Evolutionary conservation across 2,329 filamentous ascomycete genomes (phyloP).

Genomic region (Colletotrichum tropicicola): DNA sequence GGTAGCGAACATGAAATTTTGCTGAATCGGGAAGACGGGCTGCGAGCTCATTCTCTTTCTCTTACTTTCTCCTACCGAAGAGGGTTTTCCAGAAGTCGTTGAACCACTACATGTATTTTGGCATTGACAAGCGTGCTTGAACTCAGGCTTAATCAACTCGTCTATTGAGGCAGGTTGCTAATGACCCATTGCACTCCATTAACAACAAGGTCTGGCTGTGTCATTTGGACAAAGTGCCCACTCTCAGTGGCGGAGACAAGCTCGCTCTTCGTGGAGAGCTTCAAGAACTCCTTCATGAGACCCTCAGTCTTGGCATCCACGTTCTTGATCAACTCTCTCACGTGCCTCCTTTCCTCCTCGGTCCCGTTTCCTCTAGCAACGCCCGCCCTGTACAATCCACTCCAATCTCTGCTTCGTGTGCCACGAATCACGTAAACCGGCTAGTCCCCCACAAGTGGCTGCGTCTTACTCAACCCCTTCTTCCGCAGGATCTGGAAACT

Average conservation of each 20-base stretch:
- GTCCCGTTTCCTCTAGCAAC: conserved; percentile 12
- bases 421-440: conserved; percentile 9
- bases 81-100: too few species aligned
- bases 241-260: not conserved
- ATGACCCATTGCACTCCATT: conserved; percentile 7
- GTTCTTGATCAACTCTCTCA: conserved; percentile 2
- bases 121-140: too few species aligned
- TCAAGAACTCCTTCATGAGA: conserved; percentile 13
- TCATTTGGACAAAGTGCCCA: conserved; percentile 12
- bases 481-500: not conserved
- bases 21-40: too few species aligned
- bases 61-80: too few species aligned
- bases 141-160: too few species aligned
- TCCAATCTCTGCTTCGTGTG: conserved; percentile 7
- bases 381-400: not conserved
- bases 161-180: too few species aligned
- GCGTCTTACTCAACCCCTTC: not conserved
- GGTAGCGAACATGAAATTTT: too few species aligned
- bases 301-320: conserved; percentile 1
- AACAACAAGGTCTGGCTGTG: conserved; percentile 12
- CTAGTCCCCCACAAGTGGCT: not conserved
- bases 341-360: conserved; percentile 8
- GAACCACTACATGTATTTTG: too few species aligned
- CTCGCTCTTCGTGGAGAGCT: conserved; percentile 3
- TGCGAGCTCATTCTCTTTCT: too few species aligned